These are phyloP conservation scores for Aspergillus amoenus DNA, from an alignment of 2,329 filamentous ascomycete species.

Conservation along the genomic window DNA sequence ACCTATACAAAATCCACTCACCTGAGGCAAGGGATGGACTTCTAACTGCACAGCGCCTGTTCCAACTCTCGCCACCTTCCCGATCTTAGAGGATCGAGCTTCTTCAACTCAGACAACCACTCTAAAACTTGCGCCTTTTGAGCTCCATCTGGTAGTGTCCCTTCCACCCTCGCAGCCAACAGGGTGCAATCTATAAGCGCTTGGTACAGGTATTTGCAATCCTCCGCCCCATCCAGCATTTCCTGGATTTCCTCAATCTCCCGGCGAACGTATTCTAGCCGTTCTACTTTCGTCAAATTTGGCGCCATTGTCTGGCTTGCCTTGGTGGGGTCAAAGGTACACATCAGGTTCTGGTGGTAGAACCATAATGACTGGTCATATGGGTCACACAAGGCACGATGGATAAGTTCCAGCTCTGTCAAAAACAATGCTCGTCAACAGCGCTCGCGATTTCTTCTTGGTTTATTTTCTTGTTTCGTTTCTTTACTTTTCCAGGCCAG, in stretches of 20 bases:
- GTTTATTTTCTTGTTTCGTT: neutral
- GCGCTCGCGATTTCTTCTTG: neutral
- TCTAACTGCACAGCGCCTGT: slow-evolving; percentile 39
- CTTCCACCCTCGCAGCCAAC: slow-evolving; percentile 52
- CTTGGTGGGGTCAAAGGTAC: slow-evolving; percentile 58
- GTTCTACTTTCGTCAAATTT: slow-evolving; percentile 60
- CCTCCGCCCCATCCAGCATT: slow-evolving; percentile 63
- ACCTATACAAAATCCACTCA: neutral
- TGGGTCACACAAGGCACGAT: slow-evolving; percentile 79
- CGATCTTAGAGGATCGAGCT: slow-evolving; percentile 70
- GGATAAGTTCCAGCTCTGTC: slow-evolving; percentile 71
- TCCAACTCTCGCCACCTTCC: slow-evolving; percentile 75
- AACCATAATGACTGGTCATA: slow-evolving; percentile 97
- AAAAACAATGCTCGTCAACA: slow-evolving; percentile 4
- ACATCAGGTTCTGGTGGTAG: slow-evolving; percentile 86
- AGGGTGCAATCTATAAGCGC: slow-evolving; percentile 74
- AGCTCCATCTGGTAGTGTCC: slow-evolving; percentile 46
- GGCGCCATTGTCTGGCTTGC: slow-evolving; percentile 62
- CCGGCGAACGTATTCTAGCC: slow-evolving; percentile 62
- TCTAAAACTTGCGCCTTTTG: slow-evolving; percentile 45
- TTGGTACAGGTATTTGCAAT: slow-evolving; percentile 88
- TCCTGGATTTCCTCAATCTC: slow-evolving; percentile 75
- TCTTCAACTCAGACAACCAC: slow-evolving; percentile 66
- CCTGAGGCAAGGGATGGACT: slow-evolving; percentile 14
- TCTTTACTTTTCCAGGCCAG: neutral